Evolutionary conservation across 306 rosid genomes (phyloP).

Genomic region (Lablab purpureus): DNA sequence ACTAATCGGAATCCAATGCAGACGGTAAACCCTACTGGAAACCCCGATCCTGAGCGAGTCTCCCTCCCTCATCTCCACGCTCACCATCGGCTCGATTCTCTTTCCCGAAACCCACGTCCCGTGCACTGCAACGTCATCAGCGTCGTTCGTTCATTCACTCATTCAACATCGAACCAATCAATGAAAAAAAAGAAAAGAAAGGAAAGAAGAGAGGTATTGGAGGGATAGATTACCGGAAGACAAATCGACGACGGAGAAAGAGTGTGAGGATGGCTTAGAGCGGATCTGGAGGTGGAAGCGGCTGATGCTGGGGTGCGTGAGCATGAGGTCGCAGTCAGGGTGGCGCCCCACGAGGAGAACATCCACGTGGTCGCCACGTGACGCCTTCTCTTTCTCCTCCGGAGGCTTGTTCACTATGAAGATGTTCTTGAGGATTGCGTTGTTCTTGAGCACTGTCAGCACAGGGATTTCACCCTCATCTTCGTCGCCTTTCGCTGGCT

Average conservation of each 20-base stretch:
- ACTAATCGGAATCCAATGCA: slow-evolving; percentile 78
- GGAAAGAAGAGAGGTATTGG: background rate
- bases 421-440: slow-evolving; percentile 77
- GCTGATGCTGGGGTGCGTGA: slow-evolving; percentile 89
- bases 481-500: background rate
- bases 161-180: background rate
- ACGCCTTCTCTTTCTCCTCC: background rate
- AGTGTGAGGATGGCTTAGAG: slow-evolving; percentile 55
- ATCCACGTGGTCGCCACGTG: slow-evolving; percentile 55
- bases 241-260: slow-evolving; percentile 64
- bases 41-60: slow-evolving; percentile 68
- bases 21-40: slow-evolving; percentile 71
- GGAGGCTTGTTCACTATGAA: slow-evolving; percentile 68
- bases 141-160: background rate
- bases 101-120: slow-evolving; percentile 81
- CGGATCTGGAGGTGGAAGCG: slow-evolving; percentile 78
- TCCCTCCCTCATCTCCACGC: slow-evolving; percentile 65
- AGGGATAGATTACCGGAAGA: slow-evolving; percentile 61
- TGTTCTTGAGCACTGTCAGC: slow-evolving; percentile 78
- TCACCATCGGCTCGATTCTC: slow-evolving; percentile 63
- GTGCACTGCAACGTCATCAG: slow-evolving; percentile 59
- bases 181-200: background rate
- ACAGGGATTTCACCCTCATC: slow-evolving; percentile 69
- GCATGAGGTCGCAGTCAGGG: slow-evolving; percentile 75
- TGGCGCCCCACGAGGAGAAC: slow-evolving; percentile 71